Evolutionary conservation across 495 filamentous ascomycete species (phyloP).

Genomic region (Podospora conica): DNA sequence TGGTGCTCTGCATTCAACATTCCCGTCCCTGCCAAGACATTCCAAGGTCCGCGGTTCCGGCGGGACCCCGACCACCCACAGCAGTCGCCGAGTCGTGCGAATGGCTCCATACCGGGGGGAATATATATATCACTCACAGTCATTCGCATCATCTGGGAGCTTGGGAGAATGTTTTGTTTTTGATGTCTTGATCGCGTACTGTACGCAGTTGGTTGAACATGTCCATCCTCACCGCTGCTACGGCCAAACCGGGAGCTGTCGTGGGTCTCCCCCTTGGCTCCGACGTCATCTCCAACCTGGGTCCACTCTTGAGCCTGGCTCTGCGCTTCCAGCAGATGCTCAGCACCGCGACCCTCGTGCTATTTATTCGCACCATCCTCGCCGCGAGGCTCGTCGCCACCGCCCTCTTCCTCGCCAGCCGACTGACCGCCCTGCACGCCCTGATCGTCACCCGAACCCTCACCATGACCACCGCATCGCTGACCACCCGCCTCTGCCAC

Average conservation of each 20-base stretch:
- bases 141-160: too few relatives aligned
- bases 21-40: conserved; percentile 17
- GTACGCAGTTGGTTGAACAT: conserved; percentile 10
- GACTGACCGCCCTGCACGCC: conserved; percentile 16
- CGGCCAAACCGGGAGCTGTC: conserved; percentile 17
- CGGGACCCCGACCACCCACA: not conserved
- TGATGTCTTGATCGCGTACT: not conserved
- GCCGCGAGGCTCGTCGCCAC: conserved; percentile 16
- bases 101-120: not conserved
- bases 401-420: conserved; percentile 13
- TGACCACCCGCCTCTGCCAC: conserved; percentile 9
- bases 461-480: not conserved
- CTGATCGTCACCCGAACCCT: conserved; percentile 12
- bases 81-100: not conserved
- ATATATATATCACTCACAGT: not conserved
- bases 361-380: conserved; percentile 23
- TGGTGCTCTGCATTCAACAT: too few relatives aligned
- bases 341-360: conserved; percentile 16
- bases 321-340: conserved; percentile 29
- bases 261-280: conserved; percentile 18
- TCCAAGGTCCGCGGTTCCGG: conserved; percentile 7
- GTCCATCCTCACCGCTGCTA: conserved; percentile 30
- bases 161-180: not conserved
- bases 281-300: conserved; percentile 18
- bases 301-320: conserved; percentile 23